Evolutionary conservation across 495 filamentous ascomycete species (phyloP), one percentile per base, ranked within the genome.

Genomic region (Neurospora sp.): DNA sequence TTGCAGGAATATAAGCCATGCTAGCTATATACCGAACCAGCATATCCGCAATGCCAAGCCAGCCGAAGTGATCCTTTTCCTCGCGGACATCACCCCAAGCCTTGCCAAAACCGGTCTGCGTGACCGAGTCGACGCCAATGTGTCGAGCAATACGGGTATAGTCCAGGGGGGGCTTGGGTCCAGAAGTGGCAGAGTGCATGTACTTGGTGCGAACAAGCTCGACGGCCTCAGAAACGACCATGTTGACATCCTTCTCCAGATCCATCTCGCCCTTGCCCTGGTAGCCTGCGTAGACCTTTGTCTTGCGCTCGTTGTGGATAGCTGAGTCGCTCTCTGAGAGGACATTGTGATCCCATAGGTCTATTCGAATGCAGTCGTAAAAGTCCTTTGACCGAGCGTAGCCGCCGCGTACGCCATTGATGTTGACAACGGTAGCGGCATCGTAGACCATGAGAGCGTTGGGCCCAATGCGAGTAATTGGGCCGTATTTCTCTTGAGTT

Each of bases 251-350:
- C 38, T 75, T 39, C 72, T 87, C 84, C 8, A 85, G 73, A 39
- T 82, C 71, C 18, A 78, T 74, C 27, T 81, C 80, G 31, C 86
- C 85, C 74, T 85, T 86, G 23, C 85, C 84, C 1, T 84, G 78
- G 72, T 86, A 87, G 9, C 83, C 84, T 18, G 73, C 70, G 31
- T 74, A 77, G 62, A 85, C 76, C 69, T 77, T 77, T 35, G 77
- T 74, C 69, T 78, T 81, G 6, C 76, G 72, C 38, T 74, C 73
- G 41, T 78, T 79, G 76, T 85, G 82, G 18, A 73, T 78, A 10
- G 70, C 73, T 20, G 81, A 79, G 59, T 84, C 78, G n/a, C 71
- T 72, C 54, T 79, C 70, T 0, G 81, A 84, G n/a, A 81, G 70
- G 31, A 85, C 74, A 23, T 69, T 69, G 20, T 18, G 27, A 5